These are phyloP conservation scores for Botrytis galanthina DNA, from an alignment of 2,329 filamentous ascomycete genomes.

Conservation along the genomic window DNA sequence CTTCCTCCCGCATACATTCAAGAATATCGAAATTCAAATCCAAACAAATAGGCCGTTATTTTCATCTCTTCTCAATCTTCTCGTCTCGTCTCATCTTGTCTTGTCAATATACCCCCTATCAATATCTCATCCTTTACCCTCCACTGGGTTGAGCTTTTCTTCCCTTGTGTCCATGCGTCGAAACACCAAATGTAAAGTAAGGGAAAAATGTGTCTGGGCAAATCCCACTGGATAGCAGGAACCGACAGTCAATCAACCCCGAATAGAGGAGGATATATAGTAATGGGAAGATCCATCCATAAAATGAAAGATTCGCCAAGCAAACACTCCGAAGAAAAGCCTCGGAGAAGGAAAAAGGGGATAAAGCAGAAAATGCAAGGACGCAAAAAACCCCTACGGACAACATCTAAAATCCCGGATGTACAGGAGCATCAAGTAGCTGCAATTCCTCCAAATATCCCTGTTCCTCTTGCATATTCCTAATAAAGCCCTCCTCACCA, in stretches of 20 bases:
- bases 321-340: neutral
- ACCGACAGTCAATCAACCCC: neutral
- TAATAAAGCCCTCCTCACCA: conserved; percentile 36
- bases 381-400: neutral
- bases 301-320: neutral
- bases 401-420: neutral
- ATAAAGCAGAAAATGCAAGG: neutral
- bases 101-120: neutral
- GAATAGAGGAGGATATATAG: neutral
- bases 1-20: neutral
- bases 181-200: neutral
- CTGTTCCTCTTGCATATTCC: conserved; percentile 37
- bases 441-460: conserved; percentile 37
- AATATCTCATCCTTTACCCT: neutral
- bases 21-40: neutral
- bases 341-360: neutral
- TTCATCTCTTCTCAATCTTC: neutral
- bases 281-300: neutral
- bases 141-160: neutral
- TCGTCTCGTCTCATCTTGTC: neutral
- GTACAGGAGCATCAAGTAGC: conserved; percentile 24
- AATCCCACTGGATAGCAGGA: neutral
- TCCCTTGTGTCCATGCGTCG: neutral
- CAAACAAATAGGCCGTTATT: neutral
- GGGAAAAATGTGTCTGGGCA: neutral